These are phyloP conservation scores for Psilocybe azurescens DNA, from an alignment of 768 basidiomycete species.

Conservation along the genomic window DNA sequence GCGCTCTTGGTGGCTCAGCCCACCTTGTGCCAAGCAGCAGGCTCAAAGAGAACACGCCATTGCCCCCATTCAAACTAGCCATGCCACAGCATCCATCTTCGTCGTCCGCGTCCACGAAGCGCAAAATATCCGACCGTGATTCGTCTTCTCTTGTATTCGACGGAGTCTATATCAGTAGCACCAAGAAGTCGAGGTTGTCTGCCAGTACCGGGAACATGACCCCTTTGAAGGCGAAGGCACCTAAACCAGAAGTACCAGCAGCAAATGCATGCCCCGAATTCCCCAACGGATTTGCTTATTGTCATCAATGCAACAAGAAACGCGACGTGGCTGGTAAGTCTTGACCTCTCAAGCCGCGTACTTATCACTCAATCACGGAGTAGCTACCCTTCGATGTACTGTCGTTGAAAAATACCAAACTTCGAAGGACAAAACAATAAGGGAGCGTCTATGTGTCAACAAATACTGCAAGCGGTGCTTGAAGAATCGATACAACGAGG, in stretches of 20 bases:
- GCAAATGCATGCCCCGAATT: conserved; percentile 35
- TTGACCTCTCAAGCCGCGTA: conserved; percentile 1
- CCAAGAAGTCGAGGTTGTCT: conserved; percentile 39
- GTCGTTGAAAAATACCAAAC: conserved; percentile 25
- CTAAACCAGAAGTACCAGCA: conserved; percentile 35
- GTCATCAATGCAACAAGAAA: conserved; percentile 76
- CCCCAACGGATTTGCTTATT: conserved; percentile 55
- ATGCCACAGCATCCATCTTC: conserved; percentile 22
- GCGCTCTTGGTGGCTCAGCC: conserved; percentile 20
- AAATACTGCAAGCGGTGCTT: conserved; percentile 73
- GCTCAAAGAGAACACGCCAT: conserved; percentile 54
- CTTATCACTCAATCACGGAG: background rate
- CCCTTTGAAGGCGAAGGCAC: conserved; percentile 24
- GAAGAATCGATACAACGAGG: conserved; percentile 68
- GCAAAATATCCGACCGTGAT: conserved; percentile 50
- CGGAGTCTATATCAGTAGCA: conserved; percentile 20
- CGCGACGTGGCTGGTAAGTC: conserved; percentile 54
- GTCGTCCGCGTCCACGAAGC: conserved; percentile 46
- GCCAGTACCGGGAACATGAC: conserved; percentile 21
- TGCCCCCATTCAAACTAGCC: conserved; percentile 29
- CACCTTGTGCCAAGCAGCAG: conserved; percentile 31
- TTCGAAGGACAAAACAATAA: conserved; percentile 23
- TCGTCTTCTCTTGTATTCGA: conserved; percentile 23
- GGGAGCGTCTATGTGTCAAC: conserved; percentile 51
- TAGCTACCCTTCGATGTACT: conserved; percentile 40